Percentiles rank a stretch among this genome's conserved stretches.
phyloP scores from a whole-genome alignment of 306 rosid genomes.

The Gastrolobium villosum region DNA sequence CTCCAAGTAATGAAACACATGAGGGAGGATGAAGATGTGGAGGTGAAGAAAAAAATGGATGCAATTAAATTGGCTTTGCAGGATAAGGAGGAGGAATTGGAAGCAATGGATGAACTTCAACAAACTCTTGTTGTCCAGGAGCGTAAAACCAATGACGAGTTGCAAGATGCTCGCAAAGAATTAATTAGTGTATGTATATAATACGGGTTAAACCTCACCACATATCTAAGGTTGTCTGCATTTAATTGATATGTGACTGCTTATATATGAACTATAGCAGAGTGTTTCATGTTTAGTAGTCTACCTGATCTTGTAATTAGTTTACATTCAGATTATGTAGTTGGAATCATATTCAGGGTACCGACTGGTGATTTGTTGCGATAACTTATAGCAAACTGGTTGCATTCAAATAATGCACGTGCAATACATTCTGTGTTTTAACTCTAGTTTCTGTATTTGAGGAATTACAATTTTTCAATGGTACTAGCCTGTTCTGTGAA shows the following conservation, averaged over 20 bases:
- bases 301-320: neutral
- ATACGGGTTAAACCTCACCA: neutral
- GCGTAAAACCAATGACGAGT: slow-evolving; percentile 77
- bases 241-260: slow-evolving; percentile 5
- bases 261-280: slow-evolving; percentile 4
- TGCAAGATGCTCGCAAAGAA: slow-evolving; percentile 86
- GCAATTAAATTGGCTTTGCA: slow-evolving; percentile 53
- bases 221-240: neutral
- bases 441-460: neutral
- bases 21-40: slow-evolving; percentile 60
- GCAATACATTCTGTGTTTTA: slow-evolving; percentile 17
- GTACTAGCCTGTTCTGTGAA: slow-evolving; percentile 6
- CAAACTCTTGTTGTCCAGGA: slow-evolving; percentile 68
- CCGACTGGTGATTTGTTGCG: slow-evolving; percentile 10
- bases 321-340: slow-evolving; percentile 2
- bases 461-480: slow-evolving; percentile 22
- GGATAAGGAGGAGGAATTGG: slow-evolving; percentile 75
- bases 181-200: slow-evolving; percentile 60
- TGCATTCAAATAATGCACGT: neutral
- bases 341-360: slow-evolving; percentile 16
- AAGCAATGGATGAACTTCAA: slow-evolving; percentile 36
- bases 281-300: neutral
- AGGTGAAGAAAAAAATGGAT: slow-evolving; percentile 63
- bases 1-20: slow-evolving; percentile 76
- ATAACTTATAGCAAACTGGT: slow-evolving; percentile 3